Evolutionary conservation across 2,329 filamentous ascomycete species (phyloP).

Genomic region (Clonostachys byssicola): DNA sequence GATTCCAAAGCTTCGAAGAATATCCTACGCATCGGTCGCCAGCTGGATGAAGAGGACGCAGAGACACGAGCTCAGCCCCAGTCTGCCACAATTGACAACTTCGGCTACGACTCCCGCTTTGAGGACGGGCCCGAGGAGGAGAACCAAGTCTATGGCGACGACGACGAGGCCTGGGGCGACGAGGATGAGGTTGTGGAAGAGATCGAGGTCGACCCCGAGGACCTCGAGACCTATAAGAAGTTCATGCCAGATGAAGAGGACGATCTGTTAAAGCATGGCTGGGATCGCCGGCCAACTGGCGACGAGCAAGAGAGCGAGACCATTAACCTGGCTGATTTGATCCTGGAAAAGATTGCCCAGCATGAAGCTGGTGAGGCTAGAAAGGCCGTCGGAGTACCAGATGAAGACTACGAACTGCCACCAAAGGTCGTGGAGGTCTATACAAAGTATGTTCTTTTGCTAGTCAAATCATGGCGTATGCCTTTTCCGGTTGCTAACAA

Average conservation of each 20-base stretch:
- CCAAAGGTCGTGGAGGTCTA: conserved; percentile 93
- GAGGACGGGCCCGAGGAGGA: conserved; percentile 46
- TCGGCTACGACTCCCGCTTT: conserved; percentile 76
- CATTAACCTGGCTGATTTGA: conserved; percentile 87
- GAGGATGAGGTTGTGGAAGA: conserved; percentile 71
- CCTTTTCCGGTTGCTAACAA: neutral
- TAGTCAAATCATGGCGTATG: neutral
- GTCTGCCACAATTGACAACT: conserved; percentile 47
- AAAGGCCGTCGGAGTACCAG: conserved; percentile 43
- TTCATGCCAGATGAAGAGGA: conserved; percentile 71
- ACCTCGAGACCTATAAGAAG: conserved; percentile 85
- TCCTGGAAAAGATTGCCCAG: conserved; percentile 88
- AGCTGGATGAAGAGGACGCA: conserved; percentile 77
- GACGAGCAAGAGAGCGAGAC: conserved; percentile 44
- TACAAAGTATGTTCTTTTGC: conserved; percentile 58
- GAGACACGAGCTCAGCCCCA: conserved; percentile 18
- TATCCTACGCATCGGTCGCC: conserved; percentile 85
- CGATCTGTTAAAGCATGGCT: conserved; percentile 66
- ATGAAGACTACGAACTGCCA: conserved; percentile 82
- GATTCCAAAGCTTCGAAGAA: conserved; percentile 85
- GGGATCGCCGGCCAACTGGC: conserved; percentile 39
- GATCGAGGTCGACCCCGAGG: conserved; percentile 81
- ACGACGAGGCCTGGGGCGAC: conserved; percentile 70
- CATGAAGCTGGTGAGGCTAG: conserved; percentile 68
- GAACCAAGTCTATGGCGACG: conserved; percentile 43